Evolutionary conservation across 148 eudicot genomes (phyloP), one percentile per base, ranked within the genome.

Genomic region (Rhododendron ferrugineum): DNA sequence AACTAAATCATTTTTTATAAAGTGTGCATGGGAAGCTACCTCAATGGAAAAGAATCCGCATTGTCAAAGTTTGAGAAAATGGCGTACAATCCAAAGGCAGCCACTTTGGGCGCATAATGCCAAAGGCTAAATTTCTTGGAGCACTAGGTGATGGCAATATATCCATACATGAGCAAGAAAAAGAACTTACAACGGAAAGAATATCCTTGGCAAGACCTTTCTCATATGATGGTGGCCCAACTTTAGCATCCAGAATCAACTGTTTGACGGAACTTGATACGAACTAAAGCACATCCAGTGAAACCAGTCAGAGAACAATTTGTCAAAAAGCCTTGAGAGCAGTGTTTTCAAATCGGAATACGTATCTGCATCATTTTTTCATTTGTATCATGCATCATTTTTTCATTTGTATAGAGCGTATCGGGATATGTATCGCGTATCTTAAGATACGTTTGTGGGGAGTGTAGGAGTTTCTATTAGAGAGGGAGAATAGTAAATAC

Each of bases 201-300:
- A 97, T 91, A 87, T 94, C 92, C 88, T 91, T 91, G 62, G 98
- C 98, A 83, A 97, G 94, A 80, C 92, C 95, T 87, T 90, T 94
- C 84, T 94, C 99, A 88, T 89, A 92, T 11, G 85, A 88, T 46
- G 99, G 99, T 52, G 99, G 98, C 72, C 99, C 99, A 89, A 95
- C 98, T 92, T 97, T 97, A 46, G 92, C 96, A 84, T 97, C 99
- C 79, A 97, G 85, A 84, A 97, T 91, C 42, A 97, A 92, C 81
- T 89, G 92, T 68, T 90, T 89, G 28, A 95, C 98, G 44, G 96
- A 91, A 87, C 87, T 88, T 80, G 98, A 95, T 86, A 94, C 83
- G 88, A 92, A 81, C 99, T 97, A 91, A 78, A 81, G 79, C 85
- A 88, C 58, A 88, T 62, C 40, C 72, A 83, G 30, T 50, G 28